Evolutionary conservation across 306 rosid species (phyloP), one percentile per base, ranked within the genome.

Genomic region (Astragalus glycyphyllos): DNA sequence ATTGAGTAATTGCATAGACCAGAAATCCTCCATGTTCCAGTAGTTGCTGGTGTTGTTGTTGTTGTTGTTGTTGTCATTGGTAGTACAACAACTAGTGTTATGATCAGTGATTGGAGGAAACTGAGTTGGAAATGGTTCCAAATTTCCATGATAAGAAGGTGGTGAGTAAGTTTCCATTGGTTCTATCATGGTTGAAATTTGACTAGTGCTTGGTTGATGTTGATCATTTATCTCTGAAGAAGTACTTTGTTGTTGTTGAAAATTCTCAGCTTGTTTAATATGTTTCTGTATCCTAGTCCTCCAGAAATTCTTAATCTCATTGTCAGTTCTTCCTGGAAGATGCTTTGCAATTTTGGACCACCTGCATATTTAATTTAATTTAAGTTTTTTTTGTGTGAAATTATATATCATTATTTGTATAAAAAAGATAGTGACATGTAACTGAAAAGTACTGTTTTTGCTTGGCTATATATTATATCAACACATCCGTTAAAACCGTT

Each of bases 321-420:
- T 94, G 58, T 94, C 98, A 10, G 98, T 94, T 77, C 98, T 81
- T 81, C 98, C 98, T 0, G 98, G 98, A 4, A 94, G 83, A 68
- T 94, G 96, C 81, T 89, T 94, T 9, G 98, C 98, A 23, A 94
- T 90, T 85, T 89, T 94, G 58, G 98, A 90, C 98, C 98, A 94
- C 97, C 98, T 90, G 69, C 56, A 48, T 26, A 26, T 26, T 2
- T 26, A 26, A 26, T 26, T 26, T 26, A 26, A 20, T 20, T n/a
- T n/a, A n/a, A n/a, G n/a, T n/a, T 20, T 26, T 26, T 26, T 26
- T 26, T 40, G 47, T 20, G 38, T 64, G 37, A 62, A 38, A 73
- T 26, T 1, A 6, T 60, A 46, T 38, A 59, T 54, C 6, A 37
- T 8, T 40, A 20, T 20, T 61, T 61, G 11, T 61, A 32, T 61